Evolutionary conservation across 2,329 filamentous ascomycete genomes (phyloP), one percentile per base, ranked within the genome.

Genomic region (Erysiphe neolycopersici): DNA sequence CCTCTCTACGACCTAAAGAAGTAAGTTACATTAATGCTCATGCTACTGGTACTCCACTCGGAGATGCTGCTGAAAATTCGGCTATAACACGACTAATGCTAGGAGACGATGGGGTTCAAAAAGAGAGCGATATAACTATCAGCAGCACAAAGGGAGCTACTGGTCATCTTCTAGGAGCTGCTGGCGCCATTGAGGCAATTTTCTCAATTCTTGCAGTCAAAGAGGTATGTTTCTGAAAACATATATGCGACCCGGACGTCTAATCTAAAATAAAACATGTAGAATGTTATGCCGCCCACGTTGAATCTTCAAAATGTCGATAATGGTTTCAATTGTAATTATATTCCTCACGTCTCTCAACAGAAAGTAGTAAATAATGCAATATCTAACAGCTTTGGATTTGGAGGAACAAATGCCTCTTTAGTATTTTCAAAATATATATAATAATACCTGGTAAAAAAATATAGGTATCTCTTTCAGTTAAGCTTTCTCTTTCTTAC

Each of bases 11-110:
- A 43, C 85, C 89, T 0, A 60, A 61, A 0, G 62, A 74, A 36
- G 74, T 98, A 4, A 81, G 85, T 58, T 98, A 98, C 58, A 71
- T 98, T 56, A 98, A 95, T 54, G 89, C 89, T 1, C 89, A 98
- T 56, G 89, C 87, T 0, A 98, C 89, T 1, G 81, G 80, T 18
- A 98, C 87, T 0, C 59, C 67, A 6, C 67, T 95, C 2, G 89
- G 89, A 0, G 89, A 98, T 61, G 69, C 71, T 18, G 87, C 89
- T 1, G 89, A 98, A 61, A 87, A 87, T 42, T 63, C 66, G 8
- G 89, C 89, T 0, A 87, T 95, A 51, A 76, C 74, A 47, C 62
- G 70, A 0, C 60, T 98, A 35, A 74, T 95, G 61, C 63, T 83
- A 10, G 80, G 79, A 0, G 68, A 75, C 18, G 69, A 79, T 16